A percentile compares a stretch with the other conserved stretches of the same genome.
These are phyloP conservation scores for Helotiales sp. DNA, from an alignment of 2,329 filamentous ascomycete species.

Conservation along the genomic window DNA sequence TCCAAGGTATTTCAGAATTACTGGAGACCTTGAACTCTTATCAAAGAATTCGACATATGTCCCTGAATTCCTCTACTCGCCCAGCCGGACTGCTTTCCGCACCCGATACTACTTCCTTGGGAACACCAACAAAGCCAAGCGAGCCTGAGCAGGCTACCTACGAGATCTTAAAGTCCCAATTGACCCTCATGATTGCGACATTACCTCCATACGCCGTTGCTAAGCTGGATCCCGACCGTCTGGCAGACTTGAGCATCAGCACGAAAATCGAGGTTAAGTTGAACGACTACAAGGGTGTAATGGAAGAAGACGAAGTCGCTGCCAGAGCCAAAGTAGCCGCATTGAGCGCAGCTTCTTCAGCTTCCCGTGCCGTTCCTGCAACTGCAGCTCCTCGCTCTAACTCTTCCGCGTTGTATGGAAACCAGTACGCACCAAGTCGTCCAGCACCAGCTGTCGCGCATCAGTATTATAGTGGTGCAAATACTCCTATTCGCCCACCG, in stretches of 20 bases:
- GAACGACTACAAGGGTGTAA: conserved; percentile 49
- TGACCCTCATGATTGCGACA: conserved; percentile 50
- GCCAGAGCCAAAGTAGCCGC: conserved; percentile 30
- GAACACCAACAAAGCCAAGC: conserved; percentile 65
- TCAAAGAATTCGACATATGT: conserved; percentile 75
- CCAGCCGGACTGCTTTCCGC: conserved; percentile 65
- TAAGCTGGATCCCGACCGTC: conserved; percentile 55
- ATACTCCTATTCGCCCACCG: conserved; percentile 33
- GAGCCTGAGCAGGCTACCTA: conserved; percentile 53
- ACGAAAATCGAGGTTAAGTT: conserved; percentile 49
- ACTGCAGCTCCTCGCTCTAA: conserved; percentile 29
- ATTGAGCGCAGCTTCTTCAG: conserved; percentile 19
- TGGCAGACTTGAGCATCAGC: conserved; percentile 54
- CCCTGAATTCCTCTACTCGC: conserved; percentile 61
- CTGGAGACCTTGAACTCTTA: conserved; percentile 76
- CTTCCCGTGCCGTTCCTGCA: conserved; percentile 19
- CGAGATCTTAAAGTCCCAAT: conserved; percentile 50
- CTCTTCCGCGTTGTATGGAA: conserved; percentile 33
- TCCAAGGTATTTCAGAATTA: conserved; percentile 73
- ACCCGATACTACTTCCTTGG: conserved; percentile 51
- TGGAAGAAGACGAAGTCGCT: conserved; percentile 52
- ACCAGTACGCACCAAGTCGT: conserved; percentile 32
- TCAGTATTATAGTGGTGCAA: conserved; percentile 28
- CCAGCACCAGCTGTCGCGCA: conserved; percentile 19
- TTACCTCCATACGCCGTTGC: conserved; percentile 58